Conservation (phyloP, 306 rosid species). For the Trichosanthes cucumerina region DNA sequence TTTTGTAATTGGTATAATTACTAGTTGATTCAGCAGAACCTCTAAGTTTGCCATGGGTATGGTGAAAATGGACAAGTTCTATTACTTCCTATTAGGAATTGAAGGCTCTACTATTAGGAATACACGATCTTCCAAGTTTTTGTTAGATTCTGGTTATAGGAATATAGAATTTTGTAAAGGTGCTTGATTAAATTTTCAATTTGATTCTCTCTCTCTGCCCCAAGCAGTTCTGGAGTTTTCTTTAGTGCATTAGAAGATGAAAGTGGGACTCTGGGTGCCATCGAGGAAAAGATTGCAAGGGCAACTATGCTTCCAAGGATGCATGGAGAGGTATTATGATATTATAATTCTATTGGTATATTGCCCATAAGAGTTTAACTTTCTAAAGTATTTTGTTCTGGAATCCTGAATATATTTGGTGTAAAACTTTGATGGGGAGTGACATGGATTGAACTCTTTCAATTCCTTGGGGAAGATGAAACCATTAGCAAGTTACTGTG, state of each 20-base stretch:
- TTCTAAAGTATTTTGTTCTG: not conserved
- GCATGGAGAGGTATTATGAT: conserved; percentile 66
- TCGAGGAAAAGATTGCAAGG: conserved; percentile 83
- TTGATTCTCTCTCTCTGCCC: conserved; percentile 5
- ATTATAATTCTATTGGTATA: not conserved
- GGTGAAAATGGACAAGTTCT: not conserved
- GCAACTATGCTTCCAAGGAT: conserved; percentile 72
- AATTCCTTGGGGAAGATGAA: not conserved
- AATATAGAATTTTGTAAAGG: not conserved
- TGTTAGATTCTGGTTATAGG: not conserved
- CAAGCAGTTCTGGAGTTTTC: conserved; percentile 70
- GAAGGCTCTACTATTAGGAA: not conserved
- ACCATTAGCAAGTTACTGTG: not conserved
- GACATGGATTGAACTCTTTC: not conserved
- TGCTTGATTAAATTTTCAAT: not conserved
- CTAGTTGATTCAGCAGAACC: not conserved
- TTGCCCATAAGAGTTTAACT: not conserved
- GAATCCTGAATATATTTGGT: not conserved
- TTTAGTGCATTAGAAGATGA: conserved; percentile 56
- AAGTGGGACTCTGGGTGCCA: conserved; percentile 43
- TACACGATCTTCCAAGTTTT: not conserved
- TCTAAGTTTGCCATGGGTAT: not conserved
- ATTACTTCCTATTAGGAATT: not conserved
- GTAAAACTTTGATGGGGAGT: not conserved
- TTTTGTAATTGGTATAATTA: not conserved